Conservation (phyloP, 768 basidiomycete species). For the Rhizopogon rudus region DNA sequence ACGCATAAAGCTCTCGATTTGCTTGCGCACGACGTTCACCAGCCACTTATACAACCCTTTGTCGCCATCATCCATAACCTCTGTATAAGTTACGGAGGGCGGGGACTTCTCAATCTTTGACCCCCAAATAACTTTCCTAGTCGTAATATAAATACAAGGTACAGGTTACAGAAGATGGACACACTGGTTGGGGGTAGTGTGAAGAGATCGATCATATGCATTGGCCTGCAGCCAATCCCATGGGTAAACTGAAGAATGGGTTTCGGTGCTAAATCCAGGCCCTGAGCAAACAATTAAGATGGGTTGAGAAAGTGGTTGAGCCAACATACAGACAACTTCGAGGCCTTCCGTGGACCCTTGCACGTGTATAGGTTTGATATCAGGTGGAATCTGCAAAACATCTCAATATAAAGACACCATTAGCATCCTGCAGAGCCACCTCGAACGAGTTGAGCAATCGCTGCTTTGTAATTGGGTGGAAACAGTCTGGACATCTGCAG, state of each 20-base stretch:
- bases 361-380: conserved; percentile 61
- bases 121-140: conserved; percentile 76
- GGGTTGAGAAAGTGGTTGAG: neutral
- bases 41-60: conserved; percentile 78
- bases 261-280: conserved; percentile 28
- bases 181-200: conserved; percentile 36
- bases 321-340: conserved; percentile 63
- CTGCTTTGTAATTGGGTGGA: conserved; percentile 86
- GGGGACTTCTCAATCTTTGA: conserved; percentile 68
- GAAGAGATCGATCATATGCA: conserved; percentile 72
- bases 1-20: neutral
- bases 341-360: conserved; percentile 59
- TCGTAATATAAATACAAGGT: neutral
- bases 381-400: conserved; percentile 60
- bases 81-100: conserved; percentile 68
- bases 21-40: conserved; percentile 59
- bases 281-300: conserved; percentile 8
- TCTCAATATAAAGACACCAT: neutral
- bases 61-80: conserved; percentile 64
- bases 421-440: conserved; percentile 32
- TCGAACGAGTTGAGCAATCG: conserved; percentile 84
- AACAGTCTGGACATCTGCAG: conserved; percentile 83
- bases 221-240: conserved; percentile 79
- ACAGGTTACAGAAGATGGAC: conserved; percentile 14
- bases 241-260: conserved; percentile 81